Evolutionary conservation across 2,329 filamentous ascomycete genomes (phyloP).

Genomic region (Arachnomyces sp.): DNA sequence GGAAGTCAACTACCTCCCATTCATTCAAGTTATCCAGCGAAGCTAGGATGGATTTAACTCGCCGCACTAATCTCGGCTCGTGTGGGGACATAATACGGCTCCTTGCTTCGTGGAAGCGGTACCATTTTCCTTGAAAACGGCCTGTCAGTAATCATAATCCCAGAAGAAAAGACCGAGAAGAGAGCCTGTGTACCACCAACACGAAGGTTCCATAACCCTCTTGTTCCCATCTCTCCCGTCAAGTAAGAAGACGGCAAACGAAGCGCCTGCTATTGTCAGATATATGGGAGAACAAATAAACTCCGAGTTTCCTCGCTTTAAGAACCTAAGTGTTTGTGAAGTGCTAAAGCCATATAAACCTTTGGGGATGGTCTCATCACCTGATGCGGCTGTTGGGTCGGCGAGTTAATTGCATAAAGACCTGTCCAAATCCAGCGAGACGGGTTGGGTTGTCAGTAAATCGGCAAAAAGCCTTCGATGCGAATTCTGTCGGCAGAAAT

Average conservation of each 20-base stretch:
- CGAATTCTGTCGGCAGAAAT: no score
- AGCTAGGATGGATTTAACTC: constrained; percentile 5
- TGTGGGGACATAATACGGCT: constrained; percentile 6
- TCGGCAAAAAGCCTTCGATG: no score
- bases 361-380: no score
- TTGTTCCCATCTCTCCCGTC: constrained; percentile 7
- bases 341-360: no score
- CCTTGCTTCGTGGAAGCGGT: constrained; percentile 11
- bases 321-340: no score
- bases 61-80: constrained; percentile 5
- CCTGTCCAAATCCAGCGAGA: no score
- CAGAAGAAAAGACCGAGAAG: constrained; percentile 2
- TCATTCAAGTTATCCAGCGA: constrained; percentile 9
- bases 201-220: constrained; percentile 12
- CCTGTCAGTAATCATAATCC: constrained; percentile 14
- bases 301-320: no score
- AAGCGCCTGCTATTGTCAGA: no score
- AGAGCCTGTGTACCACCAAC: constrained; percentile 4
- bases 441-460: no score
- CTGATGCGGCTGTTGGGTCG: no score
- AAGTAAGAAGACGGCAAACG: background rate
- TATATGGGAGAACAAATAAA: no score
- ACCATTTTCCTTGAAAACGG: constrained; percentile 17
- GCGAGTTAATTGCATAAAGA: no score
- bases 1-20: constrained; percentile 17